Evolutionary conservation across 228 moss, liverwort and hornwort species (phyloP).

Genomic region (Sphagnum fallax): DNA sequence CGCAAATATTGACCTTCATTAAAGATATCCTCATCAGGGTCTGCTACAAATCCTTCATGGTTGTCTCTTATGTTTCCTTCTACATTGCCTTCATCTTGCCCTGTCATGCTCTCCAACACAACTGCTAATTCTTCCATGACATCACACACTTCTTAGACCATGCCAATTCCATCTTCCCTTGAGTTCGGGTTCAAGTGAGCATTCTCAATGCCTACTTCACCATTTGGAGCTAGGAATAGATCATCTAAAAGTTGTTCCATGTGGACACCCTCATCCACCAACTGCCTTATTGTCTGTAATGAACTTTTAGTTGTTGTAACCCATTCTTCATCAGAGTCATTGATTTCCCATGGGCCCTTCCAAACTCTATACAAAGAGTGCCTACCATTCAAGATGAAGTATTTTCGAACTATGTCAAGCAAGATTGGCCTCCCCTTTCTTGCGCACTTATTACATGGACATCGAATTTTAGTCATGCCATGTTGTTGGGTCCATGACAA

Average conservation of each 20-base stretch:
- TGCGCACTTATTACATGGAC: neutral
- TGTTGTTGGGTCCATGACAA: neutral
- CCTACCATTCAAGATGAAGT: neutral
- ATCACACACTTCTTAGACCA: no score
- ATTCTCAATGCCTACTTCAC: neutral
- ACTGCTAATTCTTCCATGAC: no score
- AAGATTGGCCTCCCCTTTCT: neutral
- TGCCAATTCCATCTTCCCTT: neutral
- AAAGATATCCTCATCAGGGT: no score
- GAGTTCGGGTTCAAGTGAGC: neutral
- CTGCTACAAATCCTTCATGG: no score
- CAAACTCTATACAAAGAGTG: neutral
- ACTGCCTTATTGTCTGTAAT: no score
- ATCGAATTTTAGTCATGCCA: neutral
- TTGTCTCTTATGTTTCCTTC: no score
- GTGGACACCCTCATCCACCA: neutral
- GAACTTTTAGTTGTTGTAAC: no score
- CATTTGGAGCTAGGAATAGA: no score
- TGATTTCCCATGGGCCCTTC: neutral
- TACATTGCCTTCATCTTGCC: no score
- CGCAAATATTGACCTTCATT: neutral
- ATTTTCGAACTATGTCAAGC: neutral
- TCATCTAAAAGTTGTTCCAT: no score
- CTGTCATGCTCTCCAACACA: no score
- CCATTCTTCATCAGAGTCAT: neutral